Evolutionary conservation across 176 grass and related monocot genomes (phyloP), one percentile per base, ranked within the genome.

Genomic region (Juncus inflexus): DNA sequence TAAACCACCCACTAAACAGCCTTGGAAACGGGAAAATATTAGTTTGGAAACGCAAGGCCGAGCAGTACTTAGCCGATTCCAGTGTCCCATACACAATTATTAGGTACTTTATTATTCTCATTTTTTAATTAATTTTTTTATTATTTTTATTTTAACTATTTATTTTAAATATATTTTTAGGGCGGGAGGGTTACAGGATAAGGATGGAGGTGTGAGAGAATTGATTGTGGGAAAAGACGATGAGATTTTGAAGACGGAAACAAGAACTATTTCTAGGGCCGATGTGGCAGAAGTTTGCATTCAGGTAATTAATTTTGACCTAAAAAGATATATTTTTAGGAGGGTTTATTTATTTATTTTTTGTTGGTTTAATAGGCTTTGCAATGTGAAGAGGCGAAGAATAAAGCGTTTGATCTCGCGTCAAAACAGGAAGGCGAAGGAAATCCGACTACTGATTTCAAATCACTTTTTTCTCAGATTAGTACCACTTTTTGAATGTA

Each of bases 261-360:
- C 82, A 11, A 82, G 76, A 91, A 86, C 87, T 76, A 89, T 96
- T 67, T 67, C 92, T 60, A 88, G 92, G 55, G 55, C 77, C 64
- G 87, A 96, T 86, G 92, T 96, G 54, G 87, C 92, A 83, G 87
- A 96, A 83, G 84, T 96, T 69, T 91, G 84, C 77, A 65, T 96
- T 78, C 92, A 91, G 87, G 87, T 96, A 82, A 0, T 55, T 47
- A 47, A 47, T 53, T 1, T 11, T 11, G 12, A 16, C 11, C 5
- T 3, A 12, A 0, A 5, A 35, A 12, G 4, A 41, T 12, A n/a
- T 13, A 49, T 47, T 47, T 47, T 47, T 47, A 47, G 4, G 43
- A 2, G 43, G 43, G 4, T 47, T 47, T 47, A 9, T 6, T 47
- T 47, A 9, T 9, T 47, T 47, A 6, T 47, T 47, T 5, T 47